Conservation (phyloP, 78 protist species). For the Speleostelium caveatum region DNA sequence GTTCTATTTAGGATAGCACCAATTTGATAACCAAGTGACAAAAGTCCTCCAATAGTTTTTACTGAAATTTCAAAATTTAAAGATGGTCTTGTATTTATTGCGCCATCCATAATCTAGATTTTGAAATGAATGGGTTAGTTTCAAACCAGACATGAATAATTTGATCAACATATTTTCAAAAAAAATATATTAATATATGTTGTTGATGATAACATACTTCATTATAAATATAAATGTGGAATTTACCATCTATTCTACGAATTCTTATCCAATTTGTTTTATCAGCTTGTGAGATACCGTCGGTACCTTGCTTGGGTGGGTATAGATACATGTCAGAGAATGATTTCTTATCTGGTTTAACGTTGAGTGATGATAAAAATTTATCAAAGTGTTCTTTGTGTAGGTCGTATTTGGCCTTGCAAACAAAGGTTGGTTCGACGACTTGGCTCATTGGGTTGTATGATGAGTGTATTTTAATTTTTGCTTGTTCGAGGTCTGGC, state of each 20-base stretch:
- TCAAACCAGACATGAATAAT: background rate
- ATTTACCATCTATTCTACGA: constrained; percentile 70
- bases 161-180: background rate
- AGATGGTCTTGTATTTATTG: constrained; percentile 54
- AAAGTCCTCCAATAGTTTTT: constrained; percentile 79
- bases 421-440: constrained; percentile 66
- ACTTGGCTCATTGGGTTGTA: constrained; percentile 84
- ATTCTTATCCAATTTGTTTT: constrained; percentile 84
- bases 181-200: background rate
- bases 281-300: constrained; percentile 63
- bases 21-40: constrained; percentile 79
- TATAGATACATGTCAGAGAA: constrained; percentile 82
- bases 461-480: constrained; percentile 57
- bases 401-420: constrained; percentile 68
- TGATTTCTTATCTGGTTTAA: constrained; percentile 47
- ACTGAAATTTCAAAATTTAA: constrained; percentile 77
- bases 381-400: constrained; percentile 53
- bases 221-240: constrained; percentile 52
- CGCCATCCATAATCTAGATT: constrained; percentile 69
- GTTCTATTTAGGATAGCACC: constrained; percentile 74
- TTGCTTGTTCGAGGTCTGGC: constrained; percentile 77
- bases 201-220: too few species aligned
- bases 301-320: constrained; percentile 73
- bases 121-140: background rate
- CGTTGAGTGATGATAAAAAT: constrained; percentile 66